These are phyloP conservation scores for Tarenaya hassleriana DNA, from an alignment of 345 rosid genomes.

Conservation along the genomic window DNA sequence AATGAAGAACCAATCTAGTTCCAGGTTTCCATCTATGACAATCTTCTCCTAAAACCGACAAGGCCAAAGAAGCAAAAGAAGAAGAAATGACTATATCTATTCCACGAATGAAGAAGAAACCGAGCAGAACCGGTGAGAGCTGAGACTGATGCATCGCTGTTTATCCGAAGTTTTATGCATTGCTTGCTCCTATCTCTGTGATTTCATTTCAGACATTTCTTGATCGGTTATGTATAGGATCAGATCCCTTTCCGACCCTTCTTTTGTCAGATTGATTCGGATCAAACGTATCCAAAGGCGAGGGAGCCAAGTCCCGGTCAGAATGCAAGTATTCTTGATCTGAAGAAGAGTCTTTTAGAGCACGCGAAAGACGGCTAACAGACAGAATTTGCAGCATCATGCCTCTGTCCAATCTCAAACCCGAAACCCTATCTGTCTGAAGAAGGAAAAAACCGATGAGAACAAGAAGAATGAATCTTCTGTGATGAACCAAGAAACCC, in stretches of 20 bases:
- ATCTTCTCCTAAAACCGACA: no score
- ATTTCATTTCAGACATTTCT: no score
- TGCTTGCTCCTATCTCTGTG: no score
- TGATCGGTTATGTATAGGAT: slow-evolving; percentile 79
- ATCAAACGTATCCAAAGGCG: slow-evolving; percentile 47
- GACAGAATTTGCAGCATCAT: slow-evolving; percentile 24
- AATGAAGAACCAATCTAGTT: not conserved
- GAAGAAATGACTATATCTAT: no score
- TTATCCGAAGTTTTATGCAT: no score
- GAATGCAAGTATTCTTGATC: slow-evolving; percentile 28
- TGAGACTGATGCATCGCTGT: no score
- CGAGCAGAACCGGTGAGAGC: no score
- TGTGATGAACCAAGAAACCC: slow-evolving; percentile 28
- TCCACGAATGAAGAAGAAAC: no score
- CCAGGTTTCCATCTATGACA: not conserved
- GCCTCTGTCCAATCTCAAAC: slow-evolving; percentile 38
- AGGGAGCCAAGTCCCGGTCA: slow-evolving; percentile 36
- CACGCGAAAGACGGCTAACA: slow-evolving; percentile 28
- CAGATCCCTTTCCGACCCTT: slow-evolving; percentile 62
- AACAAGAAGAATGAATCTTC: slow-evolving; percentile 35
- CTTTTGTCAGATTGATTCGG: slow-evolving; percentile 62
- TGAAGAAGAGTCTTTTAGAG: slow-evolving; percentile 30
- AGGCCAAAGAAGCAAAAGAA: no score
- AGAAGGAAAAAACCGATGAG: slow-evolving; percentile 30
- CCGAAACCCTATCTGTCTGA: slow-evolving; percentile 35